Percentiles rank a stretch among this genome's conserved stretches.
These are phyloP conservation scores for Blastocystis sp. DNA, from an alignment of 352 stramenopile species.

Conservation along the genomic window DNA sequence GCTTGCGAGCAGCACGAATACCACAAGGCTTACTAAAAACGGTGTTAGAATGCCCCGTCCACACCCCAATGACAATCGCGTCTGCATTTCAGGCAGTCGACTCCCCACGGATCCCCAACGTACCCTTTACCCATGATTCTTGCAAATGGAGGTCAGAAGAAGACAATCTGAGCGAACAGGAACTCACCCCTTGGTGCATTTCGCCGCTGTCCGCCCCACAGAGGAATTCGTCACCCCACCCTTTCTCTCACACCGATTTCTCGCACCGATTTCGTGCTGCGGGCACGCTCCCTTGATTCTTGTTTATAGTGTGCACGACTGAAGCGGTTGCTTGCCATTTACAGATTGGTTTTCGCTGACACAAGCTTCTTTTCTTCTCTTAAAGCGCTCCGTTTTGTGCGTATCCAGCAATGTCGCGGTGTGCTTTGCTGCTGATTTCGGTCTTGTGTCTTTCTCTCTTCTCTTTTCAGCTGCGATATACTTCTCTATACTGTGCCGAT, in stretches of 20 bases:
- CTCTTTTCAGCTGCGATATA: not conserved
- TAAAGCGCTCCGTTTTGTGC: not conserved
- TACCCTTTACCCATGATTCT: slow-evolving; percentile 69
- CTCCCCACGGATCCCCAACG: not conserved
- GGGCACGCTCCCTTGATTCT: no score
- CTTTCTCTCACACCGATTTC: not conserved
- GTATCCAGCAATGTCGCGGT: not conserved
- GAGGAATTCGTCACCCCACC: not conserved
- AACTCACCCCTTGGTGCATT: not conserved
- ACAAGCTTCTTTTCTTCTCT: not conserved
- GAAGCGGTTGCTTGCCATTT: no score
- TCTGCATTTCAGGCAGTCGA: slow-evolving; percentile 1
- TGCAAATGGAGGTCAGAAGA: slow-evolving; percentile 23
- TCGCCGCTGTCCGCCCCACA: not conserved
- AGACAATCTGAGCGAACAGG: slow-evolving; percentile 8
- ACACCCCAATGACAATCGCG: not conserved
- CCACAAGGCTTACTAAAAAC: slow-evolving; percentile 89
- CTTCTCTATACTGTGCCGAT: not conserved
- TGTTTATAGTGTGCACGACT: no score
- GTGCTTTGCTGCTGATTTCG: not conserved
- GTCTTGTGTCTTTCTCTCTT: not conserved
- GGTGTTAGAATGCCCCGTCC: slow-evolving; percentile 40
- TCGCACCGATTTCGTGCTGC: no score
- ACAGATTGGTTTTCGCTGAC: no score
- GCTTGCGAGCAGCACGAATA: slow-evolving; percentile 97